Base-by-base conservation (phyloP, 495 filamentous ascomycete genomes). In the Trichodelitschia bisporula region DNA sequence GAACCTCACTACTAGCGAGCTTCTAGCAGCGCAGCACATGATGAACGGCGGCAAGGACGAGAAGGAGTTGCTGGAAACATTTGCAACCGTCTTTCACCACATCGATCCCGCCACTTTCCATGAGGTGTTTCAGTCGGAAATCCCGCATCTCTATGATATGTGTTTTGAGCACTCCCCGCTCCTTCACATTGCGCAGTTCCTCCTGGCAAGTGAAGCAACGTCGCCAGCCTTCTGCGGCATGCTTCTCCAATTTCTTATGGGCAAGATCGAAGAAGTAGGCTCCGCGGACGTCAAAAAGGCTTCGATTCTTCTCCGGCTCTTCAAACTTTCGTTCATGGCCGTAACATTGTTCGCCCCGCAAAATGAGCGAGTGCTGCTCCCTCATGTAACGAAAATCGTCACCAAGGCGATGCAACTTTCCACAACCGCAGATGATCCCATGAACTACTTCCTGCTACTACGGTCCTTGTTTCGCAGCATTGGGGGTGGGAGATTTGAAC, bases 271-370 rank as follows among this genome's bases (percentile, higher is more conserved):
- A 35, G 79, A 95, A 39, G 79, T 99, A 25, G 89, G 89, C 20
- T 89, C 79, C 0, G 72, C 72, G 9, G 78, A 95, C 46, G 72
- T 77, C 29, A 77, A 74, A 34, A 83, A 78, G 50, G 82, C 84
- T 0, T 80, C 82, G 29, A 86, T 95, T 31, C 57, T 99, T 6
- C 58, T 99, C 11, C 69, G 89, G 26, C 69, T 99, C 30, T 99
- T 99, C 60, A 99, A 99, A 54, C 59, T 99, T 26, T 90, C 82
- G 3, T 99, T 99, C 55, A 99, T 99, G 89, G 89, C 89, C 0
- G 89, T 99, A 17, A 95, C 89, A 0, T 54, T 99, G 6, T 99
- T 99, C 47, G 82, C 79, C 0, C 59, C 64, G 6, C 82, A 92
- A 46, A 99, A 99, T 42, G 89, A 99, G 47, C 75, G 78, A 43